phyloP scores from a whole-genome alignment of 2,329 filamentous ascomycete species.

The Monosporascus sp. region DNA sequence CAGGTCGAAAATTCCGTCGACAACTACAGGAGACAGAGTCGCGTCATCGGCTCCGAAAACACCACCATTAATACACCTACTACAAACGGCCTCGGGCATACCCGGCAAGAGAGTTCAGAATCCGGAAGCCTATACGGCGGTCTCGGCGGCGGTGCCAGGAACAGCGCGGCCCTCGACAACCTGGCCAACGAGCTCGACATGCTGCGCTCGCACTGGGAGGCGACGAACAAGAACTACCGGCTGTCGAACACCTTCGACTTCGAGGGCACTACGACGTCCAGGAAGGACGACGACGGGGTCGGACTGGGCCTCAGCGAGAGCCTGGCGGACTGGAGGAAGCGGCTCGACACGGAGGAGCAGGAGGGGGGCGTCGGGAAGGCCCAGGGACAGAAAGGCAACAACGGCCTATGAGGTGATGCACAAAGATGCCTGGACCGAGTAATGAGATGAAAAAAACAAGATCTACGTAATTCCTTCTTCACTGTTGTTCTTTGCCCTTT shows the following conservation, averaged over 20 bases:
- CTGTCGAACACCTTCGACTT: constrained; percentile 88
- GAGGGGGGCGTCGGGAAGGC: constrained; percentile 3
- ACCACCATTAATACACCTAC: constrained; percentile 29
- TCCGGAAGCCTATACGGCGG: constrained; percentile 59
- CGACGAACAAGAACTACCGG: constrained; percentile 90
- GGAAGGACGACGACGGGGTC: constrained; percentile 40
- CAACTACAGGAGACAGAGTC: constrained; percentile 80
- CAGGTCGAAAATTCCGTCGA: constrained; percentile 93
- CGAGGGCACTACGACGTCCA: constrained; percentile 43
- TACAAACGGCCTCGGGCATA: constrained; percentile 36
- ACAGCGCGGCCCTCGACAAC: constrained; percentile 74
- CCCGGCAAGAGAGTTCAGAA: constrained; percentile 53
- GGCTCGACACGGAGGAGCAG: constrained; percentile 58
- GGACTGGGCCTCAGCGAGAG: constrained; percentile 61
- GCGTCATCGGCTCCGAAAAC: constrained; percentile 50
- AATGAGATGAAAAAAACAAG: no score
- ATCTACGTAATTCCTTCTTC: no score
- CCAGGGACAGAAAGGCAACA: no score
- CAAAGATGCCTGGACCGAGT: no score
- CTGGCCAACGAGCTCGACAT: constrained; percentile 90
- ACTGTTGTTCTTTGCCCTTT: no score
- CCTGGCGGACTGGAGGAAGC: constrained; percentile 74
- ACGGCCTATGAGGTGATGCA: no score
- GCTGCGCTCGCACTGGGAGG: constrained; percentile 88
- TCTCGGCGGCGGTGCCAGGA: constrained; percentile 45